A percentile compares a stretch with the other conserved stretches of the same genome.
phyloP scores from a whole-genome alignment of 257 asterid genomes.

The Eucommia ulmoides region DNA sequence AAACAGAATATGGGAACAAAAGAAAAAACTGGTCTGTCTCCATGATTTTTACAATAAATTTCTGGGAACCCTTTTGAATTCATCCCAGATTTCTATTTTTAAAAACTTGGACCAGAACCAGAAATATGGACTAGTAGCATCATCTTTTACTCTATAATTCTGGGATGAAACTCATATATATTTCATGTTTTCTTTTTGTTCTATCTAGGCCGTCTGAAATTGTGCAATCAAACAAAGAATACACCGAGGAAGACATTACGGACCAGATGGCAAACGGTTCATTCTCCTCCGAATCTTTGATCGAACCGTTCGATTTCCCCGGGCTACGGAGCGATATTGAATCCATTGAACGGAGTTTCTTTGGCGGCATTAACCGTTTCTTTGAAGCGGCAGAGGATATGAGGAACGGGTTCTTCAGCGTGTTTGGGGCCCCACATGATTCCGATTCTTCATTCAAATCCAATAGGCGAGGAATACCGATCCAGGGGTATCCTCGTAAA shows the following conservation, averaged over 20 bases:
- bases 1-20: no score
- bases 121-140: no score
- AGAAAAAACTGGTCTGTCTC: no score
- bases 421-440: constrained; percentile 23
- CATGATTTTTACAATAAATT: no score
- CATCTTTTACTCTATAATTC: no score
- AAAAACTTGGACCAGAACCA: no score
- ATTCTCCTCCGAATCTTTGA: constrained; percentile 17
- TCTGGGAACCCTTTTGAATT: no score
- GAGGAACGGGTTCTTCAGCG: constrained; percentile 39
- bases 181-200: no score
- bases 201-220: constrained; percentile 67
- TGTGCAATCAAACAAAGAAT: constrained; percentile 63
- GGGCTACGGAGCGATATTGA: constrained; percentile 64
- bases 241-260: constrained; percentile 78
- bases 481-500: constrained; percentile 24
- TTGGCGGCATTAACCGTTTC: constrained; percentile 28
- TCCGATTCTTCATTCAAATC: constrained; percentile 12
- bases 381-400: constrained; percentile 54
- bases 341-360: constrained; percentile 48
- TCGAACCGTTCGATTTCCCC: constrained; percentile 45
- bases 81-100: no score
- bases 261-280: constrained; percentile 50
- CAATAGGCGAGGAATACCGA: constrained; percentile 24
- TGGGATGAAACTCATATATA: no score